A percentile compares a stretch with the other conserved stretches of the same genome.
Conservation (phyloP, 2,329 filamentous ascomycete species). For the Dactylonectria estremocensis region DNA sequence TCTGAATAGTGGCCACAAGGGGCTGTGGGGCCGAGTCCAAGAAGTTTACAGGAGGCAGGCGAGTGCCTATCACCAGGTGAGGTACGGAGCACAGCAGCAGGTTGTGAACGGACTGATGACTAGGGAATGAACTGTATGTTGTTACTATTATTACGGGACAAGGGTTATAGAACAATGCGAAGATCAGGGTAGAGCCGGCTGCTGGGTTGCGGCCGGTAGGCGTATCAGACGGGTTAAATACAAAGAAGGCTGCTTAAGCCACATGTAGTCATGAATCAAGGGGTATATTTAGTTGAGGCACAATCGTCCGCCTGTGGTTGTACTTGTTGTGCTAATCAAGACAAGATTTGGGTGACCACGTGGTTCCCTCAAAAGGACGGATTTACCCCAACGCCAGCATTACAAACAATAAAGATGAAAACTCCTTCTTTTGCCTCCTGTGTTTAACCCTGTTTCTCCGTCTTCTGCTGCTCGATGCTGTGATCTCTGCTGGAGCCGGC, state of each 20-base stretch:
- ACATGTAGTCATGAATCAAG: slow-evolving; percentile 4
- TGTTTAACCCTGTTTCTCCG: slow-evolving; percentile 16
- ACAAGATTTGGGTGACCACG: neutral
- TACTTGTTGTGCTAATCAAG: neutral
- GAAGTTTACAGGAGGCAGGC: slow-evolving; percentile 47
- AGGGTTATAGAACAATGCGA: neutral
- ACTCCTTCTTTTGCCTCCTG: slow-evolving; percentile 7
- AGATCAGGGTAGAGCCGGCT: neutral
- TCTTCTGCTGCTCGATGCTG: slow-evolving; percentile 32
- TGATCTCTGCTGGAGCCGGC: slow-evolving; percentile 27
- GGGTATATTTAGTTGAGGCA: slow-evolving; percentile 23
- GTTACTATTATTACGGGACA: neutral
- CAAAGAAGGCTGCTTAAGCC: neutral
- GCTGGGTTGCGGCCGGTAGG: neutral
- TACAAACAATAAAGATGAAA: slow-evolving; percentile 10
- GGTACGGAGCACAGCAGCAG: slow-evolving; percentile 42
- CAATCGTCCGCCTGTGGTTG: slow-evolving; percentile 2
- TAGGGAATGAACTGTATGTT: neutral
- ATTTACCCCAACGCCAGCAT: slow-evolving; percentile 23
- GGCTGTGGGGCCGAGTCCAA: slow-evolving; percentile 50
- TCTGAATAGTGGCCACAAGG: slow-evolving; percentile 46
- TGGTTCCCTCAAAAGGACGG: slow-evolving; percentile 15
- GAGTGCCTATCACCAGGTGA: slow-evolving; percentile 40
- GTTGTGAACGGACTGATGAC: slow-evolving; percentile 36
- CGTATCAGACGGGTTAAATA: neutral